A percentile compares a stretch with the other conserved stretches of the same genome.
Conservation (phyloP, 805 yeast species). For the Nakazawaea anatomiae region DNA sequence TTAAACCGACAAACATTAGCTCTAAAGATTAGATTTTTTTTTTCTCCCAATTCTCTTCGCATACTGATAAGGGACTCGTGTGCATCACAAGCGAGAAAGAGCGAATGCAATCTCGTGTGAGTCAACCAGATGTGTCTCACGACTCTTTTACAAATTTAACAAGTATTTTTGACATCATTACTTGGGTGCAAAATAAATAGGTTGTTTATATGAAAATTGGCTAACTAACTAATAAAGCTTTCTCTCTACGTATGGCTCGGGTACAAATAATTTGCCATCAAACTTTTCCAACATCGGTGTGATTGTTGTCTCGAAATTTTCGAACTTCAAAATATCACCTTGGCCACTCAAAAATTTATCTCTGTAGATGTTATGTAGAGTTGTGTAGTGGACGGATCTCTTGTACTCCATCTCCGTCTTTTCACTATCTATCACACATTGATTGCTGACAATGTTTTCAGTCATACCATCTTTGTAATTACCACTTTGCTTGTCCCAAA, state of each 20-base stretch:
- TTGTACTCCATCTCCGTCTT: conserved; percentile 5
- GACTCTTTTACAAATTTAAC: no score
- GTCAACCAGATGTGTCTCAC: no score
- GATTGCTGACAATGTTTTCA: conserved; percentile 1
- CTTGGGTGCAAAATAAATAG: not conserved
- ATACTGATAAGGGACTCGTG: no score
- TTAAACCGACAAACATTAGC: no score
- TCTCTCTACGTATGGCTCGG: conserved; percentile 10
- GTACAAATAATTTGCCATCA: conserved; percentile 7
- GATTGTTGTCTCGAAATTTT: not conserved
- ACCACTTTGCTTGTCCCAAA: conserved; percentile 8
- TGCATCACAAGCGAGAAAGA: no score
- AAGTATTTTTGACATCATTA: not conserved
- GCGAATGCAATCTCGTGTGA: no score
- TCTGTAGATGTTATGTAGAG: conserved; percentile 7
- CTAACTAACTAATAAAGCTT: not conserved
- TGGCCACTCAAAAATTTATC: conserved; percentile 6
- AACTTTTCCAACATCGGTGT: conserved; percentile 9
- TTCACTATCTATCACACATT: not conserved
- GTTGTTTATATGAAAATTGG: not conserved
- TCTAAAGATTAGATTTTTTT: no score
- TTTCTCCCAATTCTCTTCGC: no score
- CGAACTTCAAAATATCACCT: conserved; percentile 5
- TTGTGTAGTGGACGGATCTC: conserved; percentile 5
- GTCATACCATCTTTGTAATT: conserved; percentile 3